phyloP scores from a whole-genome alignment of 345 rosid genomes.

The Clausena lansium region DNA sequence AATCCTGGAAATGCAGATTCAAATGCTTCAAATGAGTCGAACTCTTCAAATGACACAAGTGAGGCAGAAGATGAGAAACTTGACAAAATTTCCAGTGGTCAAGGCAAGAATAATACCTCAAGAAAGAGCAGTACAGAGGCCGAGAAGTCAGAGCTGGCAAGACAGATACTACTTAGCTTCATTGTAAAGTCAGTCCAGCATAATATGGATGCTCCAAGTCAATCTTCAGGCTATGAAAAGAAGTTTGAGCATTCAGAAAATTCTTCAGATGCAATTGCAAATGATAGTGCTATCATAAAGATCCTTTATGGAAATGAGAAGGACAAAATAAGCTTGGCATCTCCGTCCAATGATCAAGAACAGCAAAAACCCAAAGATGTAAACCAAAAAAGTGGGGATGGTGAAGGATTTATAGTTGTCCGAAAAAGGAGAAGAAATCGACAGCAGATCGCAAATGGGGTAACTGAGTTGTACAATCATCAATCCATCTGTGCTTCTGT shows the following conservation, averaged over 20 bases:
- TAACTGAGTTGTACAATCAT: conserved; percentile 52
- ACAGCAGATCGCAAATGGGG: conserved; percentile 45
- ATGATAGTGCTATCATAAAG: conserved; percentile 56
- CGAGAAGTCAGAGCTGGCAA: conserved; percentile 62
- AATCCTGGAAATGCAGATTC: conserved; percentile 27
- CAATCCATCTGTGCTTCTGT: conserved; percentile 64
- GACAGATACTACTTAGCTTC: conserved; percentile 72
- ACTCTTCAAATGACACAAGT: conserved; percentile 18
- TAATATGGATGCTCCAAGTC: conserved; percentile 35
- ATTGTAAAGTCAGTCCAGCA: conserved; percentile 60
- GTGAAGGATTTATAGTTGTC: conserved; percentile 69
- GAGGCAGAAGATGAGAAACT: conserved; percentile 26
- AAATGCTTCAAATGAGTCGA: conserved; percentile 16
- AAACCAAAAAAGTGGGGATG: conserved; percentile 37
- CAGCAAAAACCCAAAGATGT: conserved; percentile 21
- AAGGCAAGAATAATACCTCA: conserved; percentile 15
- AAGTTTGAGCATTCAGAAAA: conserved; percentile 29
- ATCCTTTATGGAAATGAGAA: conserved; percentile 43
- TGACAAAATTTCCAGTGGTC: conserved; percentile 20
- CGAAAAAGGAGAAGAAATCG: conserved; percentile 60
- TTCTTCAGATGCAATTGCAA: conserved; percentile 49
- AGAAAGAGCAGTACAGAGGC: conserved; percentile 33
- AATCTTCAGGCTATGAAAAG: conserved; percentile 22
- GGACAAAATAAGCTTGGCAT: conserved; percentile 14
- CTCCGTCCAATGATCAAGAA: conserved; percentile 22